Evolutionary conservation across 176 grass and related monocot species (phyloP).

Genomic region (Bromus sterilis): DNA sequence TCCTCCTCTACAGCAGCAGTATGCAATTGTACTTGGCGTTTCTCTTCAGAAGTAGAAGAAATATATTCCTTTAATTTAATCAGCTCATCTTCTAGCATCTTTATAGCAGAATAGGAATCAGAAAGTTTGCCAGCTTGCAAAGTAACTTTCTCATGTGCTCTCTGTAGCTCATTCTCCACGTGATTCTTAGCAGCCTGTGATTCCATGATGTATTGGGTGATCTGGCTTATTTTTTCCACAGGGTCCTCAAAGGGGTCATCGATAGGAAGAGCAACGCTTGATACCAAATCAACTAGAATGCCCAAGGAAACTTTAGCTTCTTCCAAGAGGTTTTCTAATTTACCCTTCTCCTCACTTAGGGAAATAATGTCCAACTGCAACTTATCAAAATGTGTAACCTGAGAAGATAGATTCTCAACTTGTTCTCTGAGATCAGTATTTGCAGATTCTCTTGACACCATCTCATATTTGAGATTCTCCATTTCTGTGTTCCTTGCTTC

Average conservation of each 20-base stretch:
- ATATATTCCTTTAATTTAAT: slow-evolving; percentile 48
- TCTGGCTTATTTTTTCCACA: slow-evolving; percentile 51
- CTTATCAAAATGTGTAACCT: slow-evolving; percentile 38
- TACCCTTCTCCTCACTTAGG: slow-evolving; percentile 46
- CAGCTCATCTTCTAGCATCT: slow-evolving; percentile 58
- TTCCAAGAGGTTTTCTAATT: slow-evolving; percentile 52
- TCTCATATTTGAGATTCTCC: slow-evolving; percentile 46
- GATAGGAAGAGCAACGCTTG: slow-evolving; percentile 46
- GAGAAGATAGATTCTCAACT: slow-evolving; percentile 43
- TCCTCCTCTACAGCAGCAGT: slow-evolving; percentile 53
- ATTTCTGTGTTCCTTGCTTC: slow-evolving; percentile 14
- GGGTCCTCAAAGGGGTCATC: slow-evolving; percentile 46
- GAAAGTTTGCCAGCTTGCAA: slow-evolving; percentile 37
- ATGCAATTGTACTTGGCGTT: slow-evolving; percentile 42
- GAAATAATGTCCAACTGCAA: slow-evolving; percentile 44
- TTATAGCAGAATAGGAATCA: slow-evolving; percentile 44
- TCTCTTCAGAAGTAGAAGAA: slow-evolving; percentile 73
- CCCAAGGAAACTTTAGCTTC: slow-evolving; percentile 37
- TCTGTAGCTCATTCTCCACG: slow-evolving; percentile 49
- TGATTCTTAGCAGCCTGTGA: slow-evolving; percentile 48
- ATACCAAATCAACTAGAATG: slow-evolving; percentile 51
- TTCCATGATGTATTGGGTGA: slow-evolving; percentile 56
- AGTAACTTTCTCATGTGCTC: slow-evolving; percentile 47
- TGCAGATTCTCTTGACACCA: slow-evolving; percentile 49
- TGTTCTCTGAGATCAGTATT: slow-evolving; percentile 50